Conservation (phyloP, 2,329 filamentous ascomycete species). For the Apiospora koreana region DNA sequence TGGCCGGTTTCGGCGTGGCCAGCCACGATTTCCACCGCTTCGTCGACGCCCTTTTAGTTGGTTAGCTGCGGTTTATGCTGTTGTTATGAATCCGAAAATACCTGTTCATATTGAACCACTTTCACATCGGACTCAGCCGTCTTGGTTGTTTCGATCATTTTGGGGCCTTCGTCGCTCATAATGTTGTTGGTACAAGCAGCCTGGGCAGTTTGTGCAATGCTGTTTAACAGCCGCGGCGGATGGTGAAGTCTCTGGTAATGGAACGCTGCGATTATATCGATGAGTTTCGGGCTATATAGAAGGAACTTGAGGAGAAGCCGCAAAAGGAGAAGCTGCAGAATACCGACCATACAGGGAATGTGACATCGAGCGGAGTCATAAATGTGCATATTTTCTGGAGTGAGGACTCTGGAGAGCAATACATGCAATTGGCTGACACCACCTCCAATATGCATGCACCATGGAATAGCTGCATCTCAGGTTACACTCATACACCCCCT, state of each 20-base stretch:
- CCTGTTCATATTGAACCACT: neutral
- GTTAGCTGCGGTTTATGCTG: neutral
- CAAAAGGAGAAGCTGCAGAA: too few species aligned
- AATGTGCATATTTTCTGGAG: too few species aligned
- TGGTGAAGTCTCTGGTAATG: too few species aligned
- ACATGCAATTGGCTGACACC: neutral
- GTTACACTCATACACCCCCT: neutral
- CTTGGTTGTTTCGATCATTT: neutral
- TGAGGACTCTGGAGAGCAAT: neutral
- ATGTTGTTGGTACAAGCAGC: neutral
- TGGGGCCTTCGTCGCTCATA: neutral
- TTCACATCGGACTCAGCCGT: neutral
- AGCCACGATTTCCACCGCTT: slow-evolving; percentile 13
- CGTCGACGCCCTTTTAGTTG: slow-evolving; percentile 4
- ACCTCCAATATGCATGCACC: neutral
- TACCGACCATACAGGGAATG: too few species aligned
- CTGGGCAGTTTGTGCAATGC: too few species aligned
- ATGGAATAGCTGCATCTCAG: neutral
- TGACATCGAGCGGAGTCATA: too few species aligned
- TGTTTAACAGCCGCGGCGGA: too few species aligned
- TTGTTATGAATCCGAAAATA: neutral
- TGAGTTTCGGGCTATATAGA: too few species aligned
- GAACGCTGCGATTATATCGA: too few species aligned
- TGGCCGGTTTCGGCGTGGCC: slow-evolving; percentile 7
- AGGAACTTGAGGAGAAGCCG: too few species aligned